Base-by-base conservation (phyloP, 768 basidiomycete species). In the Paxillus rubicundulus region DNA sequence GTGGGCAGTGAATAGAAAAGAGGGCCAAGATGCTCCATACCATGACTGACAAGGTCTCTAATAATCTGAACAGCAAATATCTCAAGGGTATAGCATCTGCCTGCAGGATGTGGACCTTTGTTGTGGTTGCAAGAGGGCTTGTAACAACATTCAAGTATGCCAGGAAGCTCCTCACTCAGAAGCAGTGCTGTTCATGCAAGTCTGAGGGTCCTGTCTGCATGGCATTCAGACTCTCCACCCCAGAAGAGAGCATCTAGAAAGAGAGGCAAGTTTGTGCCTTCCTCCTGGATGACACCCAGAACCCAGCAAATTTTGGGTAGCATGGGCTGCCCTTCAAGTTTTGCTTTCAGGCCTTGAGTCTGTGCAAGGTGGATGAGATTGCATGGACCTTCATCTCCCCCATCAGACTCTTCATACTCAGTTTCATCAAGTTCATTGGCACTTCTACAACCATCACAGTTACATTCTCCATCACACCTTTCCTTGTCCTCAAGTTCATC, bases 61-160 rank as follows among this genome's bases (percentile, higher is more conserved):
- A 32, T 12, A 7, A 9, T 9, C 9, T 7, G 9, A 12, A 32
- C 30, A 32, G 30, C 58, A 54, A 70, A 72, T 2, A 33, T 20
- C 7, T 57, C 46, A 46, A 71, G 57, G 4, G 48, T 46, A 2
- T 18, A 17, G 30, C 43, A 8, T 20, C 64, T 60, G 27, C 61
- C 61, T 36, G 28, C 44, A 37, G 66, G 43, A 9, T 62, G 50
- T n/a, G 37, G 44, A 17, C 58, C 55, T 2, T 56, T 58, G 24
- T 37, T 46, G 12, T 21, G 8, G 9, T 36, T 34, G 18, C 66
- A 45, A 18, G 67, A 66, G 7, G 68, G 70, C 28, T 45, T 56
- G 13, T 47, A 60, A 64, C 70, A 70, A 3, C 58, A 59, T 30
- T 36, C n/a, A 12, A 65, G 46, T 27, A 65, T 65, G 4, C 49